Conservation (phyloP, 139 green algal species). For the Bryopsis sp. region DNA sequence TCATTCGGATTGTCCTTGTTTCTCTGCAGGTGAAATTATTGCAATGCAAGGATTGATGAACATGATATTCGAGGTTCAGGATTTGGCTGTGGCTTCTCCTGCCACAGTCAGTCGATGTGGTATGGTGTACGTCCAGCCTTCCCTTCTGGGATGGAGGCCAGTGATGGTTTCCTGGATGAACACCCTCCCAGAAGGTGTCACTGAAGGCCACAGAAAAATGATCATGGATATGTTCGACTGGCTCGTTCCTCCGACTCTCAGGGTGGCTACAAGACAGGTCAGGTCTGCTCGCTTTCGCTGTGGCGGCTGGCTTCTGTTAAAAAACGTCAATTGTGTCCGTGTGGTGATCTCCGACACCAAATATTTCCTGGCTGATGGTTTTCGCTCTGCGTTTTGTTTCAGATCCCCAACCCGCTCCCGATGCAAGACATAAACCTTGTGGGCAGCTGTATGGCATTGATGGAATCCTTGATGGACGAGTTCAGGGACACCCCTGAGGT, state of each 20-base stretch:
- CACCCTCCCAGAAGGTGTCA: constrained; percentile 47
- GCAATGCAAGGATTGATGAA: constrained; percentile 44
- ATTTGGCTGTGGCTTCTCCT: constrained; percentile 60
- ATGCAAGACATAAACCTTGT: constrained; percentile 22
- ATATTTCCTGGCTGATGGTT: too few species aligned
- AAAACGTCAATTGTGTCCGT: too few species aligned
- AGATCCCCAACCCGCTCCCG: constrained; percentile 34
- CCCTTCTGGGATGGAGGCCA: constrained; percentile 66
- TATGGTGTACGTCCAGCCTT: constrained; percentile 80
- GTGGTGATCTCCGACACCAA: too few species aligned
- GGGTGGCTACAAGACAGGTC: constrained; percentile 35
- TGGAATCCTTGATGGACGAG: constrained; percentile 61
- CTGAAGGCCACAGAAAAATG: constrained; percentile 26
- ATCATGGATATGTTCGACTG: constrained; percentile 47
- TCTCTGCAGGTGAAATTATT: constrained; percentile 36
- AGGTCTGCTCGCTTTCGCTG: constrained; percentile 60
- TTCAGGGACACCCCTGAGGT: constrained; percentile 47
- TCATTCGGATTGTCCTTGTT: background rate
- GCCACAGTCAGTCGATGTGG: constrained; percentile 60
- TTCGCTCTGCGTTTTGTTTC: too few species aligned
- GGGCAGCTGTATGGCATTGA: constrained; percentile 48
- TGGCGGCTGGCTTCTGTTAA: constrained; percentile 50
- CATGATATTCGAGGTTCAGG: constrained; percentile 74
- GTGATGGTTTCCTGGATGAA: constrained; percentile 59
- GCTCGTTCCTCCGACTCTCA: constrained; percentile 57